Percentiles rank a stretch among this genome's conserved stretches.
Conservation (phyloP, 2,329 filamentous ascomycete species). For the Canariomyces notabilis region DNA sequence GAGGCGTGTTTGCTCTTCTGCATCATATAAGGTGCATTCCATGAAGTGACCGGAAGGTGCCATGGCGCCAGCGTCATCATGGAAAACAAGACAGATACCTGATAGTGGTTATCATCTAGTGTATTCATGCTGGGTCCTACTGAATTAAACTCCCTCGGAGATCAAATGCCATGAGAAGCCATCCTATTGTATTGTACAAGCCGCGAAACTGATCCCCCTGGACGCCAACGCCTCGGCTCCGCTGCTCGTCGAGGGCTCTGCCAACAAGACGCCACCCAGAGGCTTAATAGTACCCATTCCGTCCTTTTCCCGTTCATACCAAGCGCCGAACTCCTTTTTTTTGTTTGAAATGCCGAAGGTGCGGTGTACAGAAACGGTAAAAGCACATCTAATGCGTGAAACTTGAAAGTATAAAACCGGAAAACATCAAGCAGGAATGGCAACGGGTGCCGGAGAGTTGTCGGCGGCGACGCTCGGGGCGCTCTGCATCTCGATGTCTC, state of each 20-base stretch:
- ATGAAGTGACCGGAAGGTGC: too few species aligned
- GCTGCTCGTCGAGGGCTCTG: background rate
- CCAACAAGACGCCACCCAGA: background rate
- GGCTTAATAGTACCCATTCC: background rate
- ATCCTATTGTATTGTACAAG: background rate
- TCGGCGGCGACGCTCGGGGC: slow-evolving; percentile 46
- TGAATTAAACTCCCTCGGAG: background rate
- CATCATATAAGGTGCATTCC: too few species aligned
- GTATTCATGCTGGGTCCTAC: background rate
- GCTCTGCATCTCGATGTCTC: slow-evolving; percentile 51
- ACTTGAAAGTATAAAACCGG: background rate
- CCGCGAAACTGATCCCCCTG: too few species aligned
- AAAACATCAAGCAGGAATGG: slow-evolving; percentile 17
- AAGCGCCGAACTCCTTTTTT: slow-evolving; percentile 6
- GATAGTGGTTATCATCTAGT: background rate
- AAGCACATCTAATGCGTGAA: background rate
- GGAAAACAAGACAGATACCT: too few species aligned
- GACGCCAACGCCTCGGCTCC: slow-evolving; percentile 11
- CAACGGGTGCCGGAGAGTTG: slow-evolving; percentile 42
- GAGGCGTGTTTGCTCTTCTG: too few species aligned
- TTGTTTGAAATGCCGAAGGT: background rate
- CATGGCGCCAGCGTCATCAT: too few species aligned
- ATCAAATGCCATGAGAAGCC: slow-evolving; percentile 2
- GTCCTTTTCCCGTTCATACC: background rate
- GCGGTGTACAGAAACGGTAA: background rate